A percentile compares a stretch with the other conserved stretches of the same genome.
These are phyloP conservation scores for Trichosporon inkin DNA, from an alignment of 1,284 basidiomycete genomes.

Conservation along the genomic window DNA sequence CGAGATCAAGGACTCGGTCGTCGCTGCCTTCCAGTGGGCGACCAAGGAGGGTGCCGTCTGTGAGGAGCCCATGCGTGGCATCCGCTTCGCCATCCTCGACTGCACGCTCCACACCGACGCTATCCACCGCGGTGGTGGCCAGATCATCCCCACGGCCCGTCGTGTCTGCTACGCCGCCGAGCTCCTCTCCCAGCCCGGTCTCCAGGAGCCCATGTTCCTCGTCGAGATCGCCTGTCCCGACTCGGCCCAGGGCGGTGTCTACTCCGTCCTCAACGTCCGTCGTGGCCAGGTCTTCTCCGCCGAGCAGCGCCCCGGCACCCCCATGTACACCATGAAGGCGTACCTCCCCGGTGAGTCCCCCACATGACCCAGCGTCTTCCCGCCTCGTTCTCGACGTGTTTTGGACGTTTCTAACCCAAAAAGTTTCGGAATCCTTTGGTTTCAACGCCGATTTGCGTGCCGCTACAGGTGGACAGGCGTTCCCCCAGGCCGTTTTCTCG, in stretches of 20 bases:
- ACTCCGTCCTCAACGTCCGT: slow-evolving; percentile 89
- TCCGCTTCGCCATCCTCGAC: slow-evolving; percentile 60
- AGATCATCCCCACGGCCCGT: slow-evolving; percentile 96
- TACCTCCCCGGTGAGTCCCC: slow-evolving; percentile 16
- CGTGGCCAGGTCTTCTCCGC: slow-evolving; percentile 98
- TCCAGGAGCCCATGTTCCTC: slow-evolving; percentile 98
- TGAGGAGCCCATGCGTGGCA: slow-evolving; percentile 98
- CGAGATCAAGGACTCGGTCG: slow-evolving; percentile 99
- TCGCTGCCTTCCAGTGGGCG: slow-evolving; percentile 99
- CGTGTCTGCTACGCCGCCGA: slow-evolving; percentile 96
- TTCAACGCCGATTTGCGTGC: slow-evolving; percentile 96
- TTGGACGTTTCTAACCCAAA: slow-evolving; percentile 41
- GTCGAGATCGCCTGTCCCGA: slow-evolving; percentile 99
- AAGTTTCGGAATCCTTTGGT: slow-evolving; percentile 92
- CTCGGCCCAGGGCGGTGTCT: slow-evolving; percentile 97
- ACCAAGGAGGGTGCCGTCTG: slow-evolving; percentile 95
- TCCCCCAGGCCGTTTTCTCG: slow-evolving; percentile 95
- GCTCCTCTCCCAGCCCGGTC: slow-evolving; percentile 80
- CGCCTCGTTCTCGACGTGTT: slow-evolving; percentile 51
- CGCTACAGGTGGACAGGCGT: slow-evolving; percentile 93
- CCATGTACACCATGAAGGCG: slow-evolving; percentile 92
- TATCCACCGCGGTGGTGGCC: slow-evolving; percentile 99
- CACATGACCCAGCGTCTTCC: slow-evolving; percentile 58
- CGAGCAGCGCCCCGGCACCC: slow-evolving; percentile 94
- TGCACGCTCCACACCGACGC: slow-evolving; percentile 60